Conservation (phyloP, 257 asterid genomes). For the Osmanthus fragrans region DNA sequence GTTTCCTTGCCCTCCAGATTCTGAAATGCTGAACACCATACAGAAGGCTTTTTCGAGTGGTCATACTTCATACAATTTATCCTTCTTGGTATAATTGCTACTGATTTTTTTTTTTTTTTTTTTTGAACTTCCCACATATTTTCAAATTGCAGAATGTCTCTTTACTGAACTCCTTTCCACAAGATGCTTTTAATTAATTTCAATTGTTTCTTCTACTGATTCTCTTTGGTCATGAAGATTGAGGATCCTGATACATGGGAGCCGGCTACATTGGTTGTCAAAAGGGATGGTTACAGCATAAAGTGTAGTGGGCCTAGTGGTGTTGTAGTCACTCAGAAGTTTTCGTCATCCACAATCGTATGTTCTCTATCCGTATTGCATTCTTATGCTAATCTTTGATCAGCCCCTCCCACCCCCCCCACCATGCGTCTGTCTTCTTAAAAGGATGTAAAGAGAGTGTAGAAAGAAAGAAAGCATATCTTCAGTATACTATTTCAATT, state of each 20-base stretch:
- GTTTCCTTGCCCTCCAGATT: conserved; percentile 51
- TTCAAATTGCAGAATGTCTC: conserved; percentile 7
- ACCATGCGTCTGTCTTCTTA: background rate
- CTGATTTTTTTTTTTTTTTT: background rate
- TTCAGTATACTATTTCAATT: background rate
- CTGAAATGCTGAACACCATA: conserved; percentile 71
- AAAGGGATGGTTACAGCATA: conserved; percentile 90
- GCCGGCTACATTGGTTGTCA: conserved; percentile 76
- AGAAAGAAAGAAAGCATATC: background rate
- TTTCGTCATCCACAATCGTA: conserved; percentile 66
- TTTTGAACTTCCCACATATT: background rate
- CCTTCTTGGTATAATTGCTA: conserved; percentile 61
- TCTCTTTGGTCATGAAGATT: conserved; percentile 47
- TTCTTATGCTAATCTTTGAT: conserved; percentile 19
- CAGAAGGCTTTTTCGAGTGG: conserved; percentile 69
- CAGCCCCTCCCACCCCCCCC: background rate
- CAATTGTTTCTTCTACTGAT: conserved; percentile 13
- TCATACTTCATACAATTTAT: conserved; percentile 75
- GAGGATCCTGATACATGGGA: conserved; percentile 89
- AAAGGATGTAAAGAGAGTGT: background rate
- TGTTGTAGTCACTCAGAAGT: conserved; percentile 69
- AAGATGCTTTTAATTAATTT: conserved; percentile 19
- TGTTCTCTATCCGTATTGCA: conserved; percentile 30
- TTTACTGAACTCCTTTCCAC: background rate
- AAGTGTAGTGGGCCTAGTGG: conserved; percentile 82